Conservation (phyloP, 2,329 filamentous ascomycete species). For the Gaeumannomyces tritici region DNA sequence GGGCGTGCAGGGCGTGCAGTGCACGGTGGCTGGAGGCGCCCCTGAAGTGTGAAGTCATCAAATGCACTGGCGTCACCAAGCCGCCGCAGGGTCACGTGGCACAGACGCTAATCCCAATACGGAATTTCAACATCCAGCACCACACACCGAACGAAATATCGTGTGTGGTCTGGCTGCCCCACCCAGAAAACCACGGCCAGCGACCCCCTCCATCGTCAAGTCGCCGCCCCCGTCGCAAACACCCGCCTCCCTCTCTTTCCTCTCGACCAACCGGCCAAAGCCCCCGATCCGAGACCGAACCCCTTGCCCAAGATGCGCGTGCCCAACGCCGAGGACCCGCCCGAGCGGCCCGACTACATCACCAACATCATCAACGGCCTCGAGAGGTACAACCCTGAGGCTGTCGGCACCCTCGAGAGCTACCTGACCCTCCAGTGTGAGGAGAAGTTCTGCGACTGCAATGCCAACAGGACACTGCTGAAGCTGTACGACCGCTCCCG, state of each 20-base stretch:
- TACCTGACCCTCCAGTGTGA: slow-evolving; percentile 95
- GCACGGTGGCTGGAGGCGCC: background rate
- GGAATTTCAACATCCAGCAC: background rate
- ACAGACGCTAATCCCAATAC: background rate
- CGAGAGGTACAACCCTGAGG: slow-evolving; percentile 97
- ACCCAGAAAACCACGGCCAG: background rate
- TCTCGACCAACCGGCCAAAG: background rate
- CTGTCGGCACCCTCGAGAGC: slow-evolving; percentile 83
- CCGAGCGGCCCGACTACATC: slow-evolving; percentile 87
- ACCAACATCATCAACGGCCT: slow-evolving; percentile 91
- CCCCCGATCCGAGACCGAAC: background rate
- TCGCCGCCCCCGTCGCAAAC: background rate
- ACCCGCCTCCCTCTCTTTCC: background rate
- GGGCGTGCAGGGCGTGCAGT: too few species aligned
- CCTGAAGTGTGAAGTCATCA: background rate
- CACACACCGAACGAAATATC: background rate
- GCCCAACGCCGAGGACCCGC: slow-evolving; percentile 67
- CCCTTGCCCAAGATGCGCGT: slow-evolving; percentile 32
- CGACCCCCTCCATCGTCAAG: background rate
- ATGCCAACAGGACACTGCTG: slow-evolving; percentile 89
- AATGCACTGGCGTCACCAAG: background rate
- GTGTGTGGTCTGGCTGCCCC: background rate
- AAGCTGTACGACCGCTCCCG: slow-evolving; percentile 61
- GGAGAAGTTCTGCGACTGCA: slow-evolving; percentile 86
- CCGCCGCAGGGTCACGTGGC: slow-evolving; percentile 1